Conservation (phyloP, 192 early-diverging fungal genomes). For the Backusella macrospora region DNA sequence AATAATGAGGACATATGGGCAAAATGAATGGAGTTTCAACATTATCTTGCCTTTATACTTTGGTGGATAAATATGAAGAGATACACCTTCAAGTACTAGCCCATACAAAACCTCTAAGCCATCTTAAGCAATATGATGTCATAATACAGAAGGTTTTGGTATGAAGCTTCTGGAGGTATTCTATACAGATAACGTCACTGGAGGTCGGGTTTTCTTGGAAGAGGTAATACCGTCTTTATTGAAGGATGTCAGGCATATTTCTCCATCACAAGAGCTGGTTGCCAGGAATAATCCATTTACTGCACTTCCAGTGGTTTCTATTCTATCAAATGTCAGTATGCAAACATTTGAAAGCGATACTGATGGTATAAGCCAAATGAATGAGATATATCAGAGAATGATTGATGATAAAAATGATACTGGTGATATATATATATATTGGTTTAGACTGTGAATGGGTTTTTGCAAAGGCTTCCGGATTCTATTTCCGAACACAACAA, state of each 20-base stretch:
- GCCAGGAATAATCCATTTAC: too few species aligned
- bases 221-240: not conserved
- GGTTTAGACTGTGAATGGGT: not conserved
- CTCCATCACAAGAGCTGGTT: too few species aligned
- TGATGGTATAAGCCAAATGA: too few species aligned
- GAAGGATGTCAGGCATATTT: too few species aligned
- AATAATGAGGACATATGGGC: not conserved
- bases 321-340: too few species aligned
- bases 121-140: not conserved
- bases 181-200: not conserved
- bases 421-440: not conserved
- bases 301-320: too few species aligned
- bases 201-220: not conserved
- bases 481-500: too few species aligned
- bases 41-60: not conserved
- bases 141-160: not conserved
- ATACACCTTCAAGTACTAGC: not conserved
- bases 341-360: too few species aligned
- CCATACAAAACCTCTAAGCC: not conserved
- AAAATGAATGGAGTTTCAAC: not conserved
- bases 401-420: not conserved
- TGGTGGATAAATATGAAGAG: not conserved
- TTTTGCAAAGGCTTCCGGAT: too few species aligned
- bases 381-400: not conserved
- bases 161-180: not conserved